Conservation (phyloP, 495 filamentous ascomycete genomes). For the Apodospora peruviana region DNA sequence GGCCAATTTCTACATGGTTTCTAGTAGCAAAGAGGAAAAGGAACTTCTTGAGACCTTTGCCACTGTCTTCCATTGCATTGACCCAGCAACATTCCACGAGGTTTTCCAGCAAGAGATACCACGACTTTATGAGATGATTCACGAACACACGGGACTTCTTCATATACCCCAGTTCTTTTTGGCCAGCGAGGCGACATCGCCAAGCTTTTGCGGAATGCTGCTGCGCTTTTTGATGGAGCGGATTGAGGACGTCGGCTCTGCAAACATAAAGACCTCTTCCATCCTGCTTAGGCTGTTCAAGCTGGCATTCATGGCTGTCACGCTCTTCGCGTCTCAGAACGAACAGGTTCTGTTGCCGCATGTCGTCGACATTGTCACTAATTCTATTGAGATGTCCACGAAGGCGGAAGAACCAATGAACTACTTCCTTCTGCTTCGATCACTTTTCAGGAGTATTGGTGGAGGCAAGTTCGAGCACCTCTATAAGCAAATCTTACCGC, state of each 20-base stretch:
- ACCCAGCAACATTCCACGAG: slow-evolving; percentile 97
- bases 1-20: slow-evolving; percentile 86
- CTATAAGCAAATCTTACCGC: slow-evolving; percentile 94
- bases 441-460: slow-evolving; percentile 91
- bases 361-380: slow-evolving; percentile 91
- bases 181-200: slow-evolving; percentile 93
- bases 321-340: slow-evolving; percentile 88
- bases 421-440: slow-evolving; percentile 90
- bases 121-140: slow-evolving; percentile 94
- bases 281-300: slow-evolving; percentile 95
- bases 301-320: slow-evolving; percentile 98
- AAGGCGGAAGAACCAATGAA: slow-evolving; percentile 97
- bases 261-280: slow-evolving; percentile 82
- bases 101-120: slow-evolving; percentile 97
- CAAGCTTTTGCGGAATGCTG: slow-evolving; percentile 96
- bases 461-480: slow-evolving; percentile 95
- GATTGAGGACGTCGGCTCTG: slow-evolving; percentile 89
- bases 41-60: slow-evolving; percentile 96
- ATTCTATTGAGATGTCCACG: slow-evolving; percentile 91
- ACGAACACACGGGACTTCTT: slow-evolving; percentile 87
- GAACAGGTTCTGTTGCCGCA: slow-evolving; percentile 93
- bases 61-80: slow-evolving; percentile 96
- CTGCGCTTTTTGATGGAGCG: slow-evolving; percentile 94
- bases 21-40: slow-evolving; percentile 92
- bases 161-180: slow-evolving; percentile 98